Conservation (phyloP, 2,329 filamentous ascomycete species). For the Penicillium concentricum region DNA sequence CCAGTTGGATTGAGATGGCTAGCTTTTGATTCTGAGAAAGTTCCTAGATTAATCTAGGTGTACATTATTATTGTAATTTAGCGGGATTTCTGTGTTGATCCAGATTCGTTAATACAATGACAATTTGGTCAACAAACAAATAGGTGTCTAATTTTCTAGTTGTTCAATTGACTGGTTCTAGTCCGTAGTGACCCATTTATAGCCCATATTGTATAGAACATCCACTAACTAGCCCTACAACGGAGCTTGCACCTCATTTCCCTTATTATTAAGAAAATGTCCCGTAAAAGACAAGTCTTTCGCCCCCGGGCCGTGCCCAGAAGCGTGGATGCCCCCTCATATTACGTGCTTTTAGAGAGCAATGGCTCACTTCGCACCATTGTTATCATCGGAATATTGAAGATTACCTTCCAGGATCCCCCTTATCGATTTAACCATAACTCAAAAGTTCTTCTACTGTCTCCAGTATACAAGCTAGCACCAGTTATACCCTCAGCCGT, state of each 20-base stretch:
- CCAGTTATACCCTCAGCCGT: not conserved
- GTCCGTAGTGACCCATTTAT: not conserved
- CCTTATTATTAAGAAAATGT: not conserved
- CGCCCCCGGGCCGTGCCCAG: too few species aligned
- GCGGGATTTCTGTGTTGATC: not conserved
- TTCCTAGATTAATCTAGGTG: not conserved
- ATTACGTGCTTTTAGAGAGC: not conserved
- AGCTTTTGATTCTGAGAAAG: conserved; percentile 55
- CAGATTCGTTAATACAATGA: not conserved
- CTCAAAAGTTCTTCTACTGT: not conserved
- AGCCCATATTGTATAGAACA: not conserved
- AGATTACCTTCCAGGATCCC: not conserved
- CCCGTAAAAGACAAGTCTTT: too few species aligned
- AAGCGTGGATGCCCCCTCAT: not conserved
- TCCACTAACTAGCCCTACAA: not conserved
- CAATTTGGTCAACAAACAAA: not conserved
- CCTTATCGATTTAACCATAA: not conserved
- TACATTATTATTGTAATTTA: conserved; percentile 7
- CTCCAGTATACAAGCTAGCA: not conserved
- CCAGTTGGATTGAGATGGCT: conserved; percentile 83
- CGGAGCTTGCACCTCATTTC: not conserved
- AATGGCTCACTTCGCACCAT: not conserved
- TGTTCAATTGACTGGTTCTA: not conserved
- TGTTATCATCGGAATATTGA: not conserved
- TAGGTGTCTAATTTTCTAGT: not conserved